Base-by-base conservation (phyloP, 192 early-diverging fungal species). In the Chytriomyces hyalinus region DNA sequence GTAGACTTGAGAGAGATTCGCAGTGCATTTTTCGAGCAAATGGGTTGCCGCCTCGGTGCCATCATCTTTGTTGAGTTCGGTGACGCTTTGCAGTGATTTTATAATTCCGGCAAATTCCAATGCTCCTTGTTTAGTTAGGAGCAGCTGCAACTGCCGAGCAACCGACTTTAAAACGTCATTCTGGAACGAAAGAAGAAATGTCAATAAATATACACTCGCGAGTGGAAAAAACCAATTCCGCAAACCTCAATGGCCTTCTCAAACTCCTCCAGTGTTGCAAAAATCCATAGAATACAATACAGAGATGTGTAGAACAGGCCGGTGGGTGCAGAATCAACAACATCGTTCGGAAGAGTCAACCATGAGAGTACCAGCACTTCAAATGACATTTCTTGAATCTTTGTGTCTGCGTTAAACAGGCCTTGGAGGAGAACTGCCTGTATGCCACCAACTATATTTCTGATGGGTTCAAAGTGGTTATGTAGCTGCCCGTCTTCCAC, bases 241-340 rank as follows among this genome's bases (percentile, higher is more conserved):
- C 49, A 44, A 15, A 75, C 60, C 50, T 73, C 53, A 11, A 50
- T 36, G n/a, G 26, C 57, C 26, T 49, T 49, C 48, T 60, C 28
- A 20, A 9, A 46, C 22, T 68, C 49, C 26, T 26, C 50, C 46
- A 76, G 28, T 5, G 24, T 5, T 0, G 59, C 62, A 75, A 84
- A 82, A 10, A 86, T 61, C 80, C 79, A 83, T 15, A 76, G 46
- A 51, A 86, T 53, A 43, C 74, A 49, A 51, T 86, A 82, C 22
- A 86, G 77, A 17, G 80, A 49, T 10, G 80, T 82, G 65, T 86
- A 86, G 20, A 86, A 28, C 45, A 82, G 24, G 9, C 73, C 78
- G 22, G 62, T 61, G 5, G 77, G 70, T 10, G 53, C 24, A 4
- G 57, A 45, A 49, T 84, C 85, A 15, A 82, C 82, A 6, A 83